Conservation (phyloP, 2,329 filamentous ascomycete species). For the Colletotrichum ledebouriae region DNA sequence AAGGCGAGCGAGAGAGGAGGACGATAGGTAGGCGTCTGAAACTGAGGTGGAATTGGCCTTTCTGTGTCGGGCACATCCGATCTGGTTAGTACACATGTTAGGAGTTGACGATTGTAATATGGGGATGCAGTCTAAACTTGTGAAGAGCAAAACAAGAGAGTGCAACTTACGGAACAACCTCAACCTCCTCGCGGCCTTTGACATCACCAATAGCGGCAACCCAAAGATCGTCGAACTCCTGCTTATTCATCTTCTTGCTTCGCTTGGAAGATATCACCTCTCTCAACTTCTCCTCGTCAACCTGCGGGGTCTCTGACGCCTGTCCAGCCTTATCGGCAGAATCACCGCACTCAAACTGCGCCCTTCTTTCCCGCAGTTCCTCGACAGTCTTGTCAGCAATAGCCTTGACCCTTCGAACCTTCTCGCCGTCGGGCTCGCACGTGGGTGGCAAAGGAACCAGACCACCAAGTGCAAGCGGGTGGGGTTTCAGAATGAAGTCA, state of each 20-base stretch:
- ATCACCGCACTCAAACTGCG: slow-evolving; percentile 91
- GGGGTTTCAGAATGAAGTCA: slow-evolving; percentile 87
- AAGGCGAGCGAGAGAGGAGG: slow-evolving; percentile 92
- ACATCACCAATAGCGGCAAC: slow-evolving; percentile 80
- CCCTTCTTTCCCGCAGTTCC: slow-evolving; percentile 85
- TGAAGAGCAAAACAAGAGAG: slow-evolving; percentile 33
- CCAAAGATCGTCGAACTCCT: slow-evolving; percentile 94
- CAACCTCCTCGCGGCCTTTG: slow-evolving; percentile 71
- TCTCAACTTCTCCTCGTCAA: slow-evolving; percentile 81
- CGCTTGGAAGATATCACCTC: slow-evolving; percentile 80
- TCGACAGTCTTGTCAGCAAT: slow-evolving; percentile 92
- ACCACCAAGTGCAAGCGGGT: slow-evolving; percentile 86
- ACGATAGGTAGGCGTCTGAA: slow-evolving; percentile 77
- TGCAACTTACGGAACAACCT: slow-evolving; percentile 68
- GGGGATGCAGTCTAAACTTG: slow-evolving; percentile 3
- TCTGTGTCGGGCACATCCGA: slow-evolving; percentile 79
- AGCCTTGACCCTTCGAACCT: slow-evolving; percentile 85
- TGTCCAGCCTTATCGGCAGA: slow-evolving; percentile 72
- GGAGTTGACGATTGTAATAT: slow-evolving; percentile 43
- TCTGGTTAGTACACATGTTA: slow-evolving; percentile 85
- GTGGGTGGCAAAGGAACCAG: slow-evolving; percentile 88
- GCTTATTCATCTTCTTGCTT: slow-evolving; percentile 84
- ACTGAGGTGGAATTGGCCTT: slow-evolving; percentile 72
- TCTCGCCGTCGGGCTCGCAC: slow-evolving; percentile 95
- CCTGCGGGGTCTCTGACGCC: slow-evolving; percentile 68